Evolutionary conservation across 2,329 filamentous ascomycete species (phyloP).

Genomic region (Westerdykella aurantiaca): DNA sequence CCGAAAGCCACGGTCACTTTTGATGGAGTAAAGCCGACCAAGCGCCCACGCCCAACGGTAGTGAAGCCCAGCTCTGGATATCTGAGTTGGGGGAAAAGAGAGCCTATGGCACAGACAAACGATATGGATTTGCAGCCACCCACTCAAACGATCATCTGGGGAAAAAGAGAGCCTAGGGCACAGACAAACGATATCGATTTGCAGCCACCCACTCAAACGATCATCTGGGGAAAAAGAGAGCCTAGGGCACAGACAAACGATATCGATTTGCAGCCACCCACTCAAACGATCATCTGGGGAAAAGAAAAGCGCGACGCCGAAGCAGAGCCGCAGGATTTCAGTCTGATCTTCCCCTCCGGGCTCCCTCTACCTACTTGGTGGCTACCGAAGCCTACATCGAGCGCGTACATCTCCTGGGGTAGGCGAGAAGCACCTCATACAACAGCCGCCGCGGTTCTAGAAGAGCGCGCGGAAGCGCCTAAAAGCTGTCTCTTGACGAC

Average conservation of each 20-base stretch:
- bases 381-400: background rate
- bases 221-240: conserved; percentile 9
- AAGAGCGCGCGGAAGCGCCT: conserved; percentile 1
- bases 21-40: no score
- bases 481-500: conserved; percentile 8
- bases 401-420: conserved; percentile 11
- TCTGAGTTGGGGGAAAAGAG: no score
- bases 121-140: conserved; percentile 3
- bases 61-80: no score
- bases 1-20: conserved; percentile 7
- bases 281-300: conserved; percentile 9
- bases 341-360: background rate
- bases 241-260: no score
- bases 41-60: no score
- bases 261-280: conserved; percentile 2
- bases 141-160: conserved; percentile 8
- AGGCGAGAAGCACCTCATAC: conserved; percentile 6
- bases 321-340: background rate
- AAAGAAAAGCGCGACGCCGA: conserved; percentile 2
- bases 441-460: conserved; percentile 6
- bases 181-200: no score
- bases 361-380: background rate
- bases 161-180: no score
- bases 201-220: conserved; percentile 4
- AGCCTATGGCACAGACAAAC: no score